phyloP scores from a whole-genome alignment of 2,329 filamentous ascomycete species.

The Pyricularia grisea region DNA sequence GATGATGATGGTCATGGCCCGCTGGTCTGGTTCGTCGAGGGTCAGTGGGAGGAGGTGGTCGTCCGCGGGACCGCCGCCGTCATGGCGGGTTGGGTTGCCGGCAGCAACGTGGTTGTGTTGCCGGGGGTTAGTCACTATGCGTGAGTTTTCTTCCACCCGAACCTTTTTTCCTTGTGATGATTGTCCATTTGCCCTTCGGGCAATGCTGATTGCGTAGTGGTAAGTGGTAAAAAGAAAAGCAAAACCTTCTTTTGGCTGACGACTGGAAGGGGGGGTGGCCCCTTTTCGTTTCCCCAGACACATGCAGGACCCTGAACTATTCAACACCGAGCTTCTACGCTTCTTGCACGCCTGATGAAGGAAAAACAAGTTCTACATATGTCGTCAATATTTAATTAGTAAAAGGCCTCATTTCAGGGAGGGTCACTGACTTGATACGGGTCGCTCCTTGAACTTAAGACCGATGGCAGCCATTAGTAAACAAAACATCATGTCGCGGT shows the following conservation, averaged over 20 bases:
- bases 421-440: no score
- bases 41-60: neutral
- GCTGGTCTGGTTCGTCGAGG: neutral
- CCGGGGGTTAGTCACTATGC: neutral
- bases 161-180: no score
- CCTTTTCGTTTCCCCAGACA: neutral
- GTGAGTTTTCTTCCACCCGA: neutral
- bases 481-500: neutral
- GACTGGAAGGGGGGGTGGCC: neutral
- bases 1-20: no score
- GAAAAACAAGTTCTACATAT: neutral
- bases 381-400: no score
- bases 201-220: no score
- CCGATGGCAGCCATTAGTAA: neutral
- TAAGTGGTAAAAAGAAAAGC: neutral
- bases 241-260: neutral
- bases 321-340: neutral
- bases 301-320: neutral
- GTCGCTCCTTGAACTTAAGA: no score
- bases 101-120: neutral
- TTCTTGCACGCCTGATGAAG: neutral
- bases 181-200: neutral
- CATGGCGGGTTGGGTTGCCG: neutral
- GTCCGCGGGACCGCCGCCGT: neutral
- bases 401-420: neutral